Evolutionary conservation across 2,329 filamentous ascomycete genomes (phyloP).

Genomic region (Sporothrix dimorphospora): DNA sequence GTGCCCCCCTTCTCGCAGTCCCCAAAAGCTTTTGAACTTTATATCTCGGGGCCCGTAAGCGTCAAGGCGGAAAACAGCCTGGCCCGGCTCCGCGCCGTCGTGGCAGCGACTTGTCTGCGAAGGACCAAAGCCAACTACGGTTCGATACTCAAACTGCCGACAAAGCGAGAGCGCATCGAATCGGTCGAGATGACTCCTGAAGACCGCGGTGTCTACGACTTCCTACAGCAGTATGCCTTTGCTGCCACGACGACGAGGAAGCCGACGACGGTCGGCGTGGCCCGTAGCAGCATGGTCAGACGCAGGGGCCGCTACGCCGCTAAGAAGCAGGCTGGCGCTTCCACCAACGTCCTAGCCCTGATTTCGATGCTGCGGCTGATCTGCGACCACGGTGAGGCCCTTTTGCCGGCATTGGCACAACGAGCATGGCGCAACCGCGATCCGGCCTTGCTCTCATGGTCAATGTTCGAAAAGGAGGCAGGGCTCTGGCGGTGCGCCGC

Average conservation of each 20-base stretch:
- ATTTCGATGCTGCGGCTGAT: constrained; percentile 8
- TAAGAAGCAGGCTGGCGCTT: neutral
- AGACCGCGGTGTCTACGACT: constrained; percentile 2
- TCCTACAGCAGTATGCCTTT: neutral
- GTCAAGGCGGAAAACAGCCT: neutral
- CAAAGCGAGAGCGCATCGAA: neutral
- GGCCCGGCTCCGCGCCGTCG: neutral
- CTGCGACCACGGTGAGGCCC: constrained; percentile 13
- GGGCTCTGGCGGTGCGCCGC: neutral
- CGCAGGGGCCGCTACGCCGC: too few species aligned
- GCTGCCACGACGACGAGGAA: neutral
- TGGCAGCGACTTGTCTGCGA: neutral
- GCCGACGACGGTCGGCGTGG: neutral
- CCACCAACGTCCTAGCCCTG: neutral
- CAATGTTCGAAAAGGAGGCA: neutral
- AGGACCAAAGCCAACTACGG: neutral
- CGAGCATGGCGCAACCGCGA: constrained; percentile 7
- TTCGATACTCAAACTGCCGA: neutral
- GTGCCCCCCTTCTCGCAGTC: constrained; percentile 1
- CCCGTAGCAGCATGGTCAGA: too few species aligned
- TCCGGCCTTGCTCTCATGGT: constrained; percentile 4
- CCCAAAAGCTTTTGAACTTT: neutral
- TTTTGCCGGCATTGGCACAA: neutral
- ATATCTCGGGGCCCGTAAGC: neutral
- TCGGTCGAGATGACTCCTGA: neutral